A percentile compares a stretch with the other conserved stretches of the same genome.
phyloP scores from a whole-genome alignment of 2,329 filamentous ascomycete genomes.

The Nemania sp. region DNA sequence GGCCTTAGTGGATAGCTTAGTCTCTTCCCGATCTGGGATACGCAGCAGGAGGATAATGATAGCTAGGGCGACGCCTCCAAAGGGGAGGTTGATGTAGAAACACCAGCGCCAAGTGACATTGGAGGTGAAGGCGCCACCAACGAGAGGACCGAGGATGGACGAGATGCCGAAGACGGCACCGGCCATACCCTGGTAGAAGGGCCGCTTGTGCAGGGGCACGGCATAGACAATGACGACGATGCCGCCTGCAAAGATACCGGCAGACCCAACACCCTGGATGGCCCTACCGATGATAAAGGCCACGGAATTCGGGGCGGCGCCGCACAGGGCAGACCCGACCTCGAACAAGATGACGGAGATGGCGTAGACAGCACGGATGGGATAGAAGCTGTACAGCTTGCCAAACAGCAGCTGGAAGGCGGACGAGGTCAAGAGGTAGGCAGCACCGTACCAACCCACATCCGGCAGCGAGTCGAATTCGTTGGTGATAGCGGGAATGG shows the following conservation, averaged over 20 bases:
- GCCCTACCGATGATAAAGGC: conserved; percentile 58
- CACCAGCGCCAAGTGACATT: conserved; percentile 56
- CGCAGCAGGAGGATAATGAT: conserved; percentile 49
- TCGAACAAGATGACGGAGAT: conserved; percentile 53
- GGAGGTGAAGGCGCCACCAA: conserved; percentile 55
- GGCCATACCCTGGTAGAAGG: conserved; percentile 53
- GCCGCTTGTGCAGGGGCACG: conserved; percentile 52
- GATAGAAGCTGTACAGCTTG: conserved; percentile 56
- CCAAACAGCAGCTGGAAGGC: conserved; percentile 57
- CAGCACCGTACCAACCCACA: conserved; percentile 57
- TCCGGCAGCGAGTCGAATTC: conserved; percentile 55
- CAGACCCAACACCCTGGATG: conserved; percentile 55
- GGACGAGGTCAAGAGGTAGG: conserved; percentile 54
- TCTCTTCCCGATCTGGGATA: conserved; percentile 42
- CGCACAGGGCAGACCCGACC: conserved; percentile 56
- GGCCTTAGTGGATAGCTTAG: conserved; percentile 37
- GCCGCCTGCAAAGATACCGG: conserved; percentile 55
- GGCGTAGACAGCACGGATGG: conserved; percentile 52
- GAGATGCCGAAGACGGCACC: conserved; percentile 54
- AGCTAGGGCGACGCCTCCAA: conserved; percentile 51
- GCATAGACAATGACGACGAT: conserved; percentile 52
- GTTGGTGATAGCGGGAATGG: conserved; percentile 56
- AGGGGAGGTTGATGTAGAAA: conserved; percentile 56
- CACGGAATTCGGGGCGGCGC: conserved; percentile 55
- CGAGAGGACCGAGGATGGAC: conserved; percentile 53